Evolutionary conservation across 768 basidiomycete genomes (phyloP).

Genomic region (Tricholoma saponaceum): DNA sequence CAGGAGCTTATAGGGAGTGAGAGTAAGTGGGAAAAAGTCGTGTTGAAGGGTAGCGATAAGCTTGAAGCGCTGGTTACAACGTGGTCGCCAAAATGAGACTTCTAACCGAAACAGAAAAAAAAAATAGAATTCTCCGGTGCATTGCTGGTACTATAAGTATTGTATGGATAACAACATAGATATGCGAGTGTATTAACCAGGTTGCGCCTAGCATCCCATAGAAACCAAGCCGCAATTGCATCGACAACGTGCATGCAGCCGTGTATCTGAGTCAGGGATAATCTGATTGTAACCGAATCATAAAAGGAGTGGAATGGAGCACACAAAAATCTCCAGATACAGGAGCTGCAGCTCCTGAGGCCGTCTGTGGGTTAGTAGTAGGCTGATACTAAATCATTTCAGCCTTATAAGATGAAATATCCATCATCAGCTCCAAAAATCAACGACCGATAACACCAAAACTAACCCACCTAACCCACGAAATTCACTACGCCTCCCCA

Average conservation of each 20-base stretch:
- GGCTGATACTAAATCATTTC: neutral
- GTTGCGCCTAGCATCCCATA: neutral
- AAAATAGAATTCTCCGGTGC: neutral
- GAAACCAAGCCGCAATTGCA: neutral
- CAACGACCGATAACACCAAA: neutral
- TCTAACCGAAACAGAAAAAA: neutral
- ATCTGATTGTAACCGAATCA: neutral
- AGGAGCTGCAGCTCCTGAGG: neutral
- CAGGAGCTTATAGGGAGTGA: constrained; percentile 11
- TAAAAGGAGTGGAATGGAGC: neutral
- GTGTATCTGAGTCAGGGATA: neutral
- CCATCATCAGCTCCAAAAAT: neutral
- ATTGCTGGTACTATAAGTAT: constrained; percentile 1
- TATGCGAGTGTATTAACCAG: constrained; percentile 1
- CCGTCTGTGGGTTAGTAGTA: neutral
- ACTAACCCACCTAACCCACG: neutral
- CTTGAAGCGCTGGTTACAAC: neutral
- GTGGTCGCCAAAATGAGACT: neutral
- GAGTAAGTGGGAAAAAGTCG: constrained; percentile 3
- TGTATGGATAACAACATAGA: constrained; percentile 1
- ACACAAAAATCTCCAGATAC: neutral
- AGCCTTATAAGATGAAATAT: neutral
- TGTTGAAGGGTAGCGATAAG: neutral
- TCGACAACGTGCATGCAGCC: neutral
- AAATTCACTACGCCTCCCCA: constrained; percentile 2